Base-by-base conservation (phyloP, 2,329 filamentous ascomycete species). In the Pseudogymnoascus sp. region DNA sequence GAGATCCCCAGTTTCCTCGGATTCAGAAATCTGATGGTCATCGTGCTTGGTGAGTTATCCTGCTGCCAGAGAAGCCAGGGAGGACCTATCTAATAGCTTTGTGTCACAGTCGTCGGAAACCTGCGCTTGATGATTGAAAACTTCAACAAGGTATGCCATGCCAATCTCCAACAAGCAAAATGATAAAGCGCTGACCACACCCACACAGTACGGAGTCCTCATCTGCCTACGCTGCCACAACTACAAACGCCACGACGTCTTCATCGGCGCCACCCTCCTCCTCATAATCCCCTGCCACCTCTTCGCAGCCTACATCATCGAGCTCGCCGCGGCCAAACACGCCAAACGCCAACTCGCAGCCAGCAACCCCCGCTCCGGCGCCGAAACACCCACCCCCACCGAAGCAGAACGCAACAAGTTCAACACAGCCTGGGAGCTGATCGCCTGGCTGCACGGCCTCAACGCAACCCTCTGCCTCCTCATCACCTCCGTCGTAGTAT, bases 121-220 rank as follows among this genome's bases (percentile, higher is more conserved):
- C 78, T 99, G 62, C 88, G 95, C 68, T 82, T 99, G 72, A 91
- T 98, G 79, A 92, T 99, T 73, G 95, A 98, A 77, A 99, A 99
- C 74, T 91, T 93, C 70, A 90, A 93, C 80, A 97, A 97, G 83
- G 90, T 91, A 74, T 66, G 68, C 1, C 2, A 2, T 68, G 19
- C 63, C 39, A 21, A 41, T 34, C 62, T 54, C 8, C 36, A 39
- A 28, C 37, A 14, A 14, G 21, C 16, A 8, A 43, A 19, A 5
- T 25, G 19, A 21, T 14, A 51, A 25, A 3, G 19, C 7, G 65
- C 14, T 19, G 25, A 43, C 63, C 68, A 41, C 34, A 31, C 28
- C 45, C 8, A 43, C 21, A 6, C 60, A 75, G 90, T 99, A 99
- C 74, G 95, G 95, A 63, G 92, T 98, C 65, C 81, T 98, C 65